Evolutionary conservation across 768 basidiomycete genomes (phyloP), one percentile per base, ranked within the genome.

Genomic region (Pholiota conissans): DNA sequence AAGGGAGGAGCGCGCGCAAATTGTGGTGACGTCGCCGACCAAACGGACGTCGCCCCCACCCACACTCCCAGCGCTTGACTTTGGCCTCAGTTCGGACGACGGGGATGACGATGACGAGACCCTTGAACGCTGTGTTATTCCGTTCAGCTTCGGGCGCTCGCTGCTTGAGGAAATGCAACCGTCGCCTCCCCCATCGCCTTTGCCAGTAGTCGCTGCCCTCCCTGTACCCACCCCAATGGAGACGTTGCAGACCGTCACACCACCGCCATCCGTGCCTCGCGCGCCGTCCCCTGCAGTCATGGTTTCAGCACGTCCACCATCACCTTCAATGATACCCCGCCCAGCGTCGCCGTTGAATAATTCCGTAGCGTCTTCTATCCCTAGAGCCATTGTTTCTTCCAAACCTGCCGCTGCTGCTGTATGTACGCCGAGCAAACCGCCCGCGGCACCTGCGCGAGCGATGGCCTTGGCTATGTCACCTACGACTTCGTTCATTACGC

Each of bases 101-200:
- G 68, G 68, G n/a, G 66, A 69, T 24, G 67, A 69, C 11, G 67
- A 68, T 14, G 61, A 65, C n/a, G 62, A 64, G 9, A 58, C 60
- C 26, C 40, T 57, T 10, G 49, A 57, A 40, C 39, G 39, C 22
- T 45, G 20, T 24, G 61, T 55, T 35, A 61, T 65, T 26, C 72
- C 73, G 2, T 76, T 77, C 62, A 74, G 69, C 55, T 78, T 79
- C 63, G 72, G 74, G 30, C 65, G 65, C 1, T 57, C 67, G 32
- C 51, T 67, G 22, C 40, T 40, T 34, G 58, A 46, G 11, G 65
- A 65, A 55, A 57, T 20, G 35, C 52, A 60, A 46, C 55, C 64
- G n/a, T 63, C 61, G 45, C 49, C 60, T n/a, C 60, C 60, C 56
- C 61, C 65, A 24, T 35, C 51, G 11, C 27, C 42, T 46, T 42